A percentile compares a stretch with the other conserved stretches of the same genome.
Evolutionary conservation across 2,329 filamentous ascomycete species (phyloP).

Genomic region (Nannizziopsis arthrosporioides): DNA sequence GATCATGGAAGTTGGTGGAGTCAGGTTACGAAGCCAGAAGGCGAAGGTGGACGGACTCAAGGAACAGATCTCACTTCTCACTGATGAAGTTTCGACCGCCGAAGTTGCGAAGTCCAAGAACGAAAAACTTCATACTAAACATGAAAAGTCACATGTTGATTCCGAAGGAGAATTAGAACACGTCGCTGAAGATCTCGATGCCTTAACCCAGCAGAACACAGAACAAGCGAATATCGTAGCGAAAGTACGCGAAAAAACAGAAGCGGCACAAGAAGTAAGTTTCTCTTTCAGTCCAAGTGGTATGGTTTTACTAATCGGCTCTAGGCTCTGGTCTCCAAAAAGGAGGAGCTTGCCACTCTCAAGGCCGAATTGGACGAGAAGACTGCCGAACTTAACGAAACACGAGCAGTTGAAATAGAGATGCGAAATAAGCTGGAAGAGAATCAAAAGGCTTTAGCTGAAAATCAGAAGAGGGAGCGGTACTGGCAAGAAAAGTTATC

Average conservation of each 20-base stretch:
- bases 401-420: slow-evolving; percentile 81
- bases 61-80: slow-evolving; percentile 67
- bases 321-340: slow-evolving; percentile 61
- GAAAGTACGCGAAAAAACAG: slow-evolving; percentile 58
- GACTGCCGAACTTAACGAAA: slow-evolving; percentile 74
- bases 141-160: slow-evolving; percentile 69
- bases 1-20: slow-evolving; percentile 96
- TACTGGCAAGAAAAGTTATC: slow-evolving; percentile 86
- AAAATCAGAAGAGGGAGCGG: slow-evolving; percentile 71
- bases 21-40: slow-evolving; percentile 80
- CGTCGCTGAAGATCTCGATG: slow-evolving; percentile 60
- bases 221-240: slow-evolving; percentile 66
- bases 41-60: slow-evolving; percentile 82
- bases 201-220: slow-evolving; percentile 64
- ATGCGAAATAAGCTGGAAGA: slow-evolving; percentile 98
- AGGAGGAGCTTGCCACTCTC: slow-evolving; percentile 62
- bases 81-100: slow-evolving; percentile 70
- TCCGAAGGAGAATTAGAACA: slow-evolving; percentile 67
- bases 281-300: not conserved
- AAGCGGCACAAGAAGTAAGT: slow-evolving; percentile 61
- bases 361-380: slow-evolving; percentile 83
- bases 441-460: slow-evolving; percentile 73
- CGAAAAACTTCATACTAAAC: slow-evolving; percentile 80
- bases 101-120: slow-evolving; percentile 86
- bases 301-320: not conserved